Evolutionary conservation across 2,329 filamentous ascomycete species (phyloP).

Genomic region (Delphinella strobiligena): DNA sequence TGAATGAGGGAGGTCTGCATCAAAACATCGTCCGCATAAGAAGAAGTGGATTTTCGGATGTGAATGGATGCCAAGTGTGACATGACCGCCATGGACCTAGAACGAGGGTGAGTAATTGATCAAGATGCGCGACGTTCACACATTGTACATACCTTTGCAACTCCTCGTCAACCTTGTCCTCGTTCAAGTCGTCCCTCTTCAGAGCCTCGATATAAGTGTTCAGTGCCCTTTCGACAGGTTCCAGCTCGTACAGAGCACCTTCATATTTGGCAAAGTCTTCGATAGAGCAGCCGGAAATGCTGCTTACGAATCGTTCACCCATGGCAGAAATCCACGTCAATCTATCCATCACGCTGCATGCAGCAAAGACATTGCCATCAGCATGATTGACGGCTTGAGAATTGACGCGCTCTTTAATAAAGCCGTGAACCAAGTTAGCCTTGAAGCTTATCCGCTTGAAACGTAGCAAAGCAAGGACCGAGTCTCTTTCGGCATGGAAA

Average conservation of each 20-base stretch:
- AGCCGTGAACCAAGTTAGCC: slow-evolving; percentile 62
- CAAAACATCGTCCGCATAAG: slow-evolving; percentile 66
- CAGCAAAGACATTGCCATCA: slow-evolving; percentile 67
- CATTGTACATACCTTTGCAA: slow-evolving; percentile 42
- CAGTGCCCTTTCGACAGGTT: slow-evolving; percentile 79
- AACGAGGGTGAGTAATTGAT: background rate
- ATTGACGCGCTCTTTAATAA: slow-evolving; percentile 66
- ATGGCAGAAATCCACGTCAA: slow-evolving; percentile 72
- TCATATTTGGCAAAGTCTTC: slow-evolving; percentile 70
- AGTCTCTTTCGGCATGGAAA: slow-evolving; percentile 69
- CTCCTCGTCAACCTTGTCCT: slow-evolving; percentile 69
- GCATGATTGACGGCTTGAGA: slow-evolving; percentile 54
- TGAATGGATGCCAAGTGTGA: slow-evolving; percentile 76
- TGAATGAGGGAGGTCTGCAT: slow-evolving; percentile 69
- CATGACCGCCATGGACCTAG: slow-evolving; percentile 63
- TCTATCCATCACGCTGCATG: slow-evolving; percentile 73
- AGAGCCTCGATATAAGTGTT: slow-evolving; percentile 81
- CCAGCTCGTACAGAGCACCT: slow-evolving; percentile 71
- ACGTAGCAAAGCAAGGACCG: slow-evolving; percentile 74
- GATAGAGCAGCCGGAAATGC: slow-evolving; percentile 65
- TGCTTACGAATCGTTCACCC: slow-evolving; percentile 72
- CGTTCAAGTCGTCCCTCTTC: slow-evolving; percentile 73
- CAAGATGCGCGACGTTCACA: background rate
- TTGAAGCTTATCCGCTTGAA: slow-evolving; percentile 88
- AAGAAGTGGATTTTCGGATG: slow-evolving; percentile 55